Conservation (phyloP, 768 basidiomycete species). For the Boletus huronensis region DNA sequence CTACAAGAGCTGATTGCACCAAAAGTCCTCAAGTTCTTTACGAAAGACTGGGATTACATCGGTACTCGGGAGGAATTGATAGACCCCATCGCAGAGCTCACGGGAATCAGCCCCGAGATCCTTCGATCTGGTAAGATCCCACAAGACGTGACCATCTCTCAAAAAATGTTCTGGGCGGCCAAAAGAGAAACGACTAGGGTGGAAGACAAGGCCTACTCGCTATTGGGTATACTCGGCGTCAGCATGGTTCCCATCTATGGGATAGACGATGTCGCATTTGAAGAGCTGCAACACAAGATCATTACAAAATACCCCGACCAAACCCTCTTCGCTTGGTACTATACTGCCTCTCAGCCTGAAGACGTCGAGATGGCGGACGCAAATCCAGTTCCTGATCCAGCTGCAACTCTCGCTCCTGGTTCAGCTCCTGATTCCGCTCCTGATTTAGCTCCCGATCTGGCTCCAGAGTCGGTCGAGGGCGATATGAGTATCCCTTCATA, state of each 20-base stretch:
- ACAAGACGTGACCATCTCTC: conserved; percentile 17
- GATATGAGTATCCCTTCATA: not conserved
- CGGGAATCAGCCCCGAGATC: conserved; percentile 17
- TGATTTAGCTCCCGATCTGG: not conserved
- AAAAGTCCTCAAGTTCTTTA: conserved; percentile 23
- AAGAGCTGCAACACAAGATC: conserved; percentile 22
- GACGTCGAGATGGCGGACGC: conserved; percentile 13
- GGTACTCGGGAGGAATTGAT: conserved; percentile 16
- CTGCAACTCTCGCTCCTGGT: not conserved
- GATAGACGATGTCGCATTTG: conserved; percentile 22
- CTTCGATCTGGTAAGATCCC: conserved; percentile 9
- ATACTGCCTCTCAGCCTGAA: not conserved
- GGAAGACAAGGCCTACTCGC: conserved; percentile 32
- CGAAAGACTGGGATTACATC: conserved; percentile 22
- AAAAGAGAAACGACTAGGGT: conserved; percentile 19
- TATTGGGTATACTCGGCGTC: conserved; percentile 27
- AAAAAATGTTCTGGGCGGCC: conserved; percentile 29
- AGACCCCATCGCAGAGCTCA: conserved; percentile 10
- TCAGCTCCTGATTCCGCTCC: not conserved
- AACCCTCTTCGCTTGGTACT: conserved; percentile 28
- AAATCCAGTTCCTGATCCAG: not conserved
- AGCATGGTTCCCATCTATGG: conserved; percentile 25
- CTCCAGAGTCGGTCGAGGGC: not conserved
- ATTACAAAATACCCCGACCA: conserved; percentile 22
- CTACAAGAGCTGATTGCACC: conserved; percentile 33